Evolutionary conservation across 257 asterid genomes (phyloP).

Genomic region (Thymus mandschuricus): DNA sequence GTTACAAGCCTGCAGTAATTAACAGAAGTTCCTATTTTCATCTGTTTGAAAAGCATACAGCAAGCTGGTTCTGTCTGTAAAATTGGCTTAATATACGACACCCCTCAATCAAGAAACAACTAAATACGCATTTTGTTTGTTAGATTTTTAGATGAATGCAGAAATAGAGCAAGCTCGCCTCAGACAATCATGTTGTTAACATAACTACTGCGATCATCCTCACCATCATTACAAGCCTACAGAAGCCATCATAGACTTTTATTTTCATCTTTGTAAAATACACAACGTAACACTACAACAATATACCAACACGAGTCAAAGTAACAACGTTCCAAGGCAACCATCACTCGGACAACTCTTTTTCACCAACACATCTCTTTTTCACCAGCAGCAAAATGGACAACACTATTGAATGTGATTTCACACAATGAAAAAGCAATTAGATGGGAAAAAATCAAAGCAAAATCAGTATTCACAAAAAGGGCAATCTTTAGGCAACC

Average conservation of each 20-base stretch:
- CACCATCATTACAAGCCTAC: constrained; percentile 28
- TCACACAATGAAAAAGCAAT: not conserved
- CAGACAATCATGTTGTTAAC: constrained; percentile 7
- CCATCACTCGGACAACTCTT: not conserved
- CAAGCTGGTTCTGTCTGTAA: not conserved
- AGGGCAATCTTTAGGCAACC: not conserved
- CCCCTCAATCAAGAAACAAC: not conserved
- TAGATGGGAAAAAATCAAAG: not conserved
- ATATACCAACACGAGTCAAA: constrained; percentile 8
- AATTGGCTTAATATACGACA: not conserved
- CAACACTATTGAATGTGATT: not conserved
- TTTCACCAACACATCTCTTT: too few relatives aligned
- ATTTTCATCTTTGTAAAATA: not conserved
- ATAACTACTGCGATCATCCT: constrained; percentile 11
- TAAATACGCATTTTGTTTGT: not conserved
- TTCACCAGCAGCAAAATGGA: not conserved
- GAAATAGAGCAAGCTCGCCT: constrained; percentile 11
- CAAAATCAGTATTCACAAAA: not conserved
- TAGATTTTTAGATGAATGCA: not conserved
- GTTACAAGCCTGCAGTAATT: constrained; percentile 5
- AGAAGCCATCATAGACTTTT: not conserved
- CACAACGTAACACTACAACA: not conserved
- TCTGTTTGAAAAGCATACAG: not conserved
- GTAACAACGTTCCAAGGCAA: not conserved
- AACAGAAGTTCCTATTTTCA: not conserved